A percentile compares a stretch with the other conserved stretches of the same genome.
phyloP scores from a whole-genome alignment of 2,329 filamentous ascomycete genomes.

The Diplodia scrobiculata region DNA sequence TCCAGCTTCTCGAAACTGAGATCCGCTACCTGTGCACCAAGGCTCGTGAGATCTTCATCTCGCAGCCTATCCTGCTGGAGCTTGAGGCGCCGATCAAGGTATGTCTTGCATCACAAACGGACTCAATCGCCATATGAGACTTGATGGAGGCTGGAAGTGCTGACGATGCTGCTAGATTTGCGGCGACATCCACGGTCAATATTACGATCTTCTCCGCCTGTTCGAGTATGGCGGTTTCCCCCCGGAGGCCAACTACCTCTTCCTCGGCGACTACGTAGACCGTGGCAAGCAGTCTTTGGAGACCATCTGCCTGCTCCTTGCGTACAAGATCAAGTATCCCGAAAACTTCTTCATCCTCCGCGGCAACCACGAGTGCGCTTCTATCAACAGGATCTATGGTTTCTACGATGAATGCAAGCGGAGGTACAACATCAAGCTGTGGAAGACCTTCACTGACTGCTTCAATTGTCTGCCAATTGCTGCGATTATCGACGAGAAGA shows the following conservation, averaged over 20 bases:
- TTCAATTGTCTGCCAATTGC: constrained; percentile 99
- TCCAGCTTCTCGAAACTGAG: constrained; percentile 93
- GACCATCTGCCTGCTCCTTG: constrained; percentile 93
- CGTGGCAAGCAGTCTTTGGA: constrained; percentile 98
- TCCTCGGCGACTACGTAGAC: constrained; percentile 98
- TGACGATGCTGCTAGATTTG: constrained; percentile 69
- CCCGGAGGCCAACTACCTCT: constrained; percentile 98
- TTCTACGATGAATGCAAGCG: constrained; percentile 99
- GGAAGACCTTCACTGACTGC: constrained; percentile 99
- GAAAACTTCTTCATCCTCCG: constrained; percentile 99
- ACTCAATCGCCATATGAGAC: constrained; percentile 31
- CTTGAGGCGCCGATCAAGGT: constrained; percentile 99
- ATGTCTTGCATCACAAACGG: constrained; percentile 34
- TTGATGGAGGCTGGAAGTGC: background rate
- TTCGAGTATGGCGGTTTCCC: constrained; percentile 99
- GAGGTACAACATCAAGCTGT: constrained; percentile 98
- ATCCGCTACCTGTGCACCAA: constrained; percentile 98
- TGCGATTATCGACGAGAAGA: constrained; percentile 99
- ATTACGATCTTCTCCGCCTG: constrained; percentile 93
- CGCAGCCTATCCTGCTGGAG: constrained; percentile 95
- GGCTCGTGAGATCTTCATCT: constrained; percentile 98
- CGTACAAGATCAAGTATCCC: constrained; percentile 99
- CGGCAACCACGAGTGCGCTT: constrained; percentile 98
- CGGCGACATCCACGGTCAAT: constrained; percentile 98
- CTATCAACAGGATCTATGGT: constrained; percentile 98